These are phyloP conservation scores for Sclerotinia nivalis DNA, from an alignment of 2,329 filamentous ascomycete species.

Conservation along the genomic window DNA sequence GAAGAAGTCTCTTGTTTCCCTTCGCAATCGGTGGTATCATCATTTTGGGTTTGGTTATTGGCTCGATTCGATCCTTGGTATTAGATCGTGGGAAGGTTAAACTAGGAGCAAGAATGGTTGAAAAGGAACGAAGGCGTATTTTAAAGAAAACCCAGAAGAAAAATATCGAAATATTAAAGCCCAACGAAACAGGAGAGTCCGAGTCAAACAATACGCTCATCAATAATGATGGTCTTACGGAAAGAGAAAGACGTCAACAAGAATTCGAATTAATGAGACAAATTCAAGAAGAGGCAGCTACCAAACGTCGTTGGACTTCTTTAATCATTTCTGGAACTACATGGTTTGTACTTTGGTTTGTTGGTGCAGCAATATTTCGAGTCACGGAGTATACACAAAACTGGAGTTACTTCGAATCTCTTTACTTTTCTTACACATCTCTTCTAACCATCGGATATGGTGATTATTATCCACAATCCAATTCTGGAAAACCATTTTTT, in stretches of 20 bases:
- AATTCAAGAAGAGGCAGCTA: constrained; percentile 67
- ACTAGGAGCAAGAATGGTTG: constrained; percentile 58
- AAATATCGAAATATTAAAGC: constrained; percentile 51
- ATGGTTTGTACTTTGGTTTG: constrained; percentile 76
- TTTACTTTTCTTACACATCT: constrained; percentile 85
- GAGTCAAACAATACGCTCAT: neutral
- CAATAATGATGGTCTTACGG: constrained; percentile 39
- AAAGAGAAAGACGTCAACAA: constrained; percentile 62
- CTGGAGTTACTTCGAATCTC: constrained; percentile 75
- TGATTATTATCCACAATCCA: constrained; percentile 73
- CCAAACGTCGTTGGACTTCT: constrained; percentile 72
- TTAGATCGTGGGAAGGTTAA: constrained; percentile 58
- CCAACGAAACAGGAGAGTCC: constrained; percentile 36
- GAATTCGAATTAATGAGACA: constrained; percentile 80
- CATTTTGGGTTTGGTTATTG: constrained; percentile 80
- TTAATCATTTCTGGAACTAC: constrained; percentile 66
- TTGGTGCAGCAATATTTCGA: constrained; percentile 75
- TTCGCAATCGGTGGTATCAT: constrained; percentile 83
- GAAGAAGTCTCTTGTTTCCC: constrained; percentile 74
- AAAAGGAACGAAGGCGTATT: constrained; percentile 56
- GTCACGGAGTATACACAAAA: constrained; percentile 51
- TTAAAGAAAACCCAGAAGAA: constrained; percentile 51
- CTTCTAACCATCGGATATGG: constrained; percentile 88
- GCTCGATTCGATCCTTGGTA: constrained; percentile 69
- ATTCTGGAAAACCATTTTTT: constrained; percentile 80